phyloP scores from a whole-genome alignment of 106 monocot genomes.

The Iris macrosiphon region DNA sequence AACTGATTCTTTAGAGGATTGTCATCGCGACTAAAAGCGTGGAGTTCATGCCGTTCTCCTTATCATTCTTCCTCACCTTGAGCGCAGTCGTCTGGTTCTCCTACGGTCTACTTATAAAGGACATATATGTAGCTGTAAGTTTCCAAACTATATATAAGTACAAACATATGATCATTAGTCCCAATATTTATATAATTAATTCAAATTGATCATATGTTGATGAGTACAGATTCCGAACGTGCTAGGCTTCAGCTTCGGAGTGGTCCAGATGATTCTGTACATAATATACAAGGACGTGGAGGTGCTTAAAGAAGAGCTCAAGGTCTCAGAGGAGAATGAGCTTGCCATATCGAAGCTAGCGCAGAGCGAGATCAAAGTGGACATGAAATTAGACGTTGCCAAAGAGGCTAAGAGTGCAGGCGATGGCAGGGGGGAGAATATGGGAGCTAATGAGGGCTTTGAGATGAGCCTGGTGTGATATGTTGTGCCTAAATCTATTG shows the following conservation, averaged over 20 bases:
- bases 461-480: conserved; percentile 4
- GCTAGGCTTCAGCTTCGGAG: conserved; percentile 55
- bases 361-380: neutral
- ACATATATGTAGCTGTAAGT: conserved; percentile 28
- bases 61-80: conserved; percentile 30
- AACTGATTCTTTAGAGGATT: conserved; percentile 20
- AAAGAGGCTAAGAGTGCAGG: neutral
- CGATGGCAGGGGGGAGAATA: neutral
- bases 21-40: conserved; percentile 68
- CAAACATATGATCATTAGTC: neutral
- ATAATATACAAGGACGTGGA: conserved; percentile 25
- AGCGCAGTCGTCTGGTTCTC: conserved; percentile 34
- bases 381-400: too few relatives aligned
- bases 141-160: neutral
- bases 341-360: neutral
- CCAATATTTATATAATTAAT: neutral
- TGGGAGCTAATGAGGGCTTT: neutral
- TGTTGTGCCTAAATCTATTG: too few relatives aligned
- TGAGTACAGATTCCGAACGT: conserved; percentile 49
- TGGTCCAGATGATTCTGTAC: conserved; percentile 61
- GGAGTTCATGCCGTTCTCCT: conserved; percentile 56
- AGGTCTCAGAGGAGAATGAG: conserved; percentile 3
- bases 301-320: conserved; percentile 1
- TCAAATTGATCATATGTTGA: neutral
- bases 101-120: conserved; percentile 26